Conservation (phyloP, 164 flowering plant species). For the Berberis vulgaris region DNA sequence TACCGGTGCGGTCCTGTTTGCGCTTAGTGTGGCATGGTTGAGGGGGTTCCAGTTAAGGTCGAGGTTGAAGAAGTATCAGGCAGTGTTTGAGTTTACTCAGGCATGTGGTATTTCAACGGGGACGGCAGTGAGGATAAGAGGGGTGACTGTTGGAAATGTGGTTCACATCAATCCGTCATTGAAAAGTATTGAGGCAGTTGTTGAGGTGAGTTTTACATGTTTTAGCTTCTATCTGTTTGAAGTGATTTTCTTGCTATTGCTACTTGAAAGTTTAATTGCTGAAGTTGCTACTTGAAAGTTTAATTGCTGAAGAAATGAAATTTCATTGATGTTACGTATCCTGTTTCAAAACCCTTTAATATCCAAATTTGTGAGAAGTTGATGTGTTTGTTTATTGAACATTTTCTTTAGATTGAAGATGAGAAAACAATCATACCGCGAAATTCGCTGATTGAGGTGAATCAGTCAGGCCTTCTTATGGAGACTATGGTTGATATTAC, state of each 20-base stretch:
- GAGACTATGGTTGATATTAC: constrained; percentile 95
- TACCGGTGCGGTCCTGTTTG: constrained; percentile 66
- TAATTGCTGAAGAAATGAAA: neutral
- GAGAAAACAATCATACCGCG: constrained; percentile 79
- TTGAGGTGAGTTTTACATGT: constrained; percentile 49
- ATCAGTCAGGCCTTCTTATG: constrained; percentile 98
- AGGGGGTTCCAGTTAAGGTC: constrained; percentile 69
- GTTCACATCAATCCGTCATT: constrained; percentile 74
- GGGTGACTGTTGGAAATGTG: constrained; percentile 86
- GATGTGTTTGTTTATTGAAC: neutral
- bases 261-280: neutral
- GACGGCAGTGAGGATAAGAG: constrained; percentile 93
- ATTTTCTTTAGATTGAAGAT: constrained; percentile 61
- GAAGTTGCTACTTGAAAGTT: neutral
- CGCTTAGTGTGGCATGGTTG: constrained; percentile 77
- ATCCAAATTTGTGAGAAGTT: neutral
- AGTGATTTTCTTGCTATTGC: neutral
- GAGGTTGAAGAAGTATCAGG: constrained; percentile 62
- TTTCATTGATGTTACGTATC: neutral
- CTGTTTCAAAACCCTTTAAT: neutral
- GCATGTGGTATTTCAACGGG: constrained; percentile 82
- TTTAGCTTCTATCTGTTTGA: constrained; percentile 1
- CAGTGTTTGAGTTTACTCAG: constrained; percentile 76
- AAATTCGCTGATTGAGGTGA: constrained; percentile 83
- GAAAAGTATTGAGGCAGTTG: constrained; percentile 73